These are phyloP conservation scores for Paraphaeosphaeria sporulosa DNA, from an alignment of 2,329 filamentous ascomycete genomes.

Conservation along the genomic window DNA sequence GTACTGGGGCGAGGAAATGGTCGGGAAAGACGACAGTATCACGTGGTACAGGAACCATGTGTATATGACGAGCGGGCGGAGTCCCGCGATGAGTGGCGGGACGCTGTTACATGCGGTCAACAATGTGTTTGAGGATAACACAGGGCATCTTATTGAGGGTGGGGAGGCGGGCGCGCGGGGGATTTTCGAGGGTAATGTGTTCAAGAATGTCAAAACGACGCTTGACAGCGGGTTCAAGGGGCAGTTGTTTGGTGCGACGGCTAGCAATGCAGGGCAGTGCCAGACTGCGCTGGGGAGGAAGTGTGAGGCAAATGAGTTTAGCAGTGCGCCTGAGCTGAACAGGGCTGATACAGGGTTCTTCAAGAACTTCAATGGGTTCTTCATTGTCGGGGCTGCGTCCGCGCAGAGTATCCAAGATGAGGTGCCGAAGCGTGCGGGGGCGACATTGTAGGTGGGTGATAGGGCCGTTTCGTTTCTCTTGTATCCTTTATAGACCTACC, in stretches of 20 bases:
- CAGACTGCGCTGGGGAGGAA: neutral
- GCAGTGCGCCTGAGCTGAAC: neutral
- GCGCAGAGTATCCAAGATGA: neutral
- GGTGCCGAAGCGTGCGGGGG: neutral
- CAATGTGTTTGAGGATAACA: conserved; percentile 24
- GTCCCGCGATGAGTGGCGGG: conserved; percentile 22
- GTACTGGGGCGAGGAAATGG: conserved; percentile 30
- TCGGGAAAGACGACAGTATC: conserved; percentile 26
- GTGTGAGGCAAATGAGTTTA: neutral
- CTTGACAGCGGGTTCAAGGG: neutral
- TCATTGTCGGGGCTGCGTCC: neutral
- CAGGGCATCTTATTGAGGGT: conserved; percentile 24
- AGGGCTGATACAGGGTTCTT: conserved; percentile 1
- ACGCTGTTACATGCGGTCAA: conserved; percentile 29
- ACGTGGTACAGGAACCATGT: conserved; percentile 30
- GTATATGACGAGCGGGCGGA: conserved; percentile 23
- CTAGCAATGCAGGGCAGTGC: neutral
- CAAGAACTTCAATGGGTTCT: neutral
- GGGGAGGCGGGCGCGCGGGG: conserved; percentile 18
- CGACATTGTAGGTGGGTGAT: neutral
- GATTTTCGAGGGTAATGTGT: conserved; percentile 28
- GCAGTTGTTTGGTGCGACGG: neutral
- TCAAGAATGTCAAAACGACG: conserved; percentile 10
- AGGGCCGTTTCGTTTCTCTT: neutral
- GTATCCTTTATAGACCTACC: no score